phyloP scores from a whole-genome alignment of 1,139 yeast genomes.

The Debaryomycetaceae sp. region DNA sequence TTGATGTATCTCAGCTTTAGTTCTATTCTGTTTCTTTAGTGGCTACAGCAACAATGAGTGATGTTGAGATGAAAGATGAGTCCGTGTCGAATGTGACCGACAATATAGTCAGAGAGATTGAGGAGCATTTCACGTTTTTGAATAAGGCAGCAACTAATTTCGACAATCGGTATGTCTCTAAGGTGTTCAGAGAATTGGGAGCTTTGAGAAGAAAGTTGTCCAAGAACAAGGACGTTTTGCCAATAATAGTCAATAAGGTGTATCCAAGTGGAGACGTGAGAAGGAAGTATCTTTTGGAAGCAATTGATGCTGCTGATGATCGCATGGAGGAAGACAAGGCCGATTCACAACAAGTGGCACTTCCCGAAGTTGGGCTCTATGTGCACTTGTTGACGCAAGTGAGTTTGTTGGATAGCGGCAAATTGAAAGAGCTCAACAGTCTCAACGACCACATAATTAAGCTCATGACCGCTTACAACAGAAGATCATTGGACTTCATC shows the following conservation, averaged over 20 bases:
- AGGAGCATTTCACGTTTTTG: slow-evolving; percentile 51
- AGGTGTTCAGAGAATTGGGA: slow-evolving; percentile 81
- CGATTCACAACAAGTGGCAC: slow-evolving; percentile 22
- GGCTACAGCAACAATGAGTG: slow-evolving; percentile 8
- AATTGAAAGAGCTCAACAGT: slow-evolving; percentile 45
- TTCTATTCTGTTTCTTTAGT: background rate
- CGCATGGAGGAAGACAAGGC: slow-evolving; percentile 23
- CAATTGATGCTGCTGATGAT: slow-evolving; percentile 20
- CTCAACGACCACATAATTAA: slow-evolving; percentile 56
- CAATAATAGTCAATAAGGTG: slow-evolving; percentile 48
- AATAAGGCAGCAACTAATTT: slow-evolving; percentile 70
- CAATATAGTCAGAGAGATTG: slow-evolving; percentile 39
- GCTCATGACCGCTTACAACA: slow-evolving; percentile 62
- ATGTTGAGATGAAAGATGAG: slow-evolving; percentile 31
- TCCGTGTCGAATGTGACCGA: slow-evolving; percentile 8
- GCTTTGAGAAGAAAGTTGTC: slow-evolving; percentile 64
- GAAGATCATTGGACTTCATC: slow-evolving; percentile 80
- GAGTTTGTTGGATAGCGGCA: slow-evolving; percentile 61
- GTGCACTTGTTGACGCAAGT: slow-evolving; percentile 77
- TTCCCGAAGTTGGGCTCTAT: slow-evolving; percentile 81
- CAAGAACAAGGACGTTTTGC: slow-evolving; percentile 44
- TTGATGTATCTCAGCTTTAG: background rate
- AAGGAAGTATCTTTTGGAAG: slow-evolving; percentile 42
- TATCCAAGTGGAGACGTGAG: slow-evolving; percentile 49
- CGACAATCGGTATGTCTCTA: slow-evolving; percentile 85